Base-by-base conservation (phyloP, 257 asterid species). In the Oldenlandia corymbosa region DNA sequence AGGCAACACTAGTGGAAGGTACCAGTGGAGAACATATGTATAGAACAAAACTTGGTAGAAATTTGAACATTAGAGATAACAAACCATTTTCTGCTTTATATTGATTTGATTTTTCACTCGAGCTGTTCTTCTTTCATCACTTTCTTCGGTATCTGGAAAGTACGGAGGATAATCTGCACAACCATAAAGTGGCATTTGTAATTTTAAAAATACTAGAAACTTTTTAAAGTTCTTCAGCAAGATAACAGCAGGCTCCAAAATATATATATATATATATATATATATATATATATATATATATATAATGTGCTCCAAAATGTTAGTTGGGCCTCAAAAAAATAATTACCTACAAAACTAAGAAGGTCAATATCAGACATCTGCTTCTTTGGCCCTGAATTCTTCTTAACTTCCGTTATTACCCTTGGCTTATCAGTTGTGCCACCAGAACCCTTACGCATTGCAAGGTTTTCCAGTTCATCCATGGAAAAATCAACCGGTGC, bases 301-400 rank as follows among this genome's bases (percentile, higher is more conserved):
- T 12, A 26, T 48, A 48, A 55, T 49, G 39, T 18, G 46, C 55
- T 51, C 55, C 9, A n/a, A 24, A 59, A 46, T 54, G 55, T 46
- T 20, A 27, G 46, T 27, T 18, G 24, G 32, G 49, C 26, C 28
- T 30, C 36, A 62, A 56, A 27, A 26, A 64, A 42, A 32, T 55
- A 60, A 55, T 46, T 78, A 88, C 98, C 95, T 83, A 86, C 95
- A 73, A 91, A 82, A 72, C n/a, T n/a, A n/a, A n/a, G n/a, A n/a
- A n/a, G n/a, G n/a, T n/a, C n/a, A n/a, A n/a, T 32, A 67, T 77
- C 60, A 52, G 81, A 37, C 62, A 57, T 66, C 79, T 85, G 82
- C 71, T 70, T 75, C 34, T 68, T 75, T 62, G 86, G 70, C 63
- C 31, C 70, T 69, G 66, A 75, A 48, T 69, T 81, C 64, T 74